Conservation (phyloP, 345 rosid species). For the Populus alba region DNA sequence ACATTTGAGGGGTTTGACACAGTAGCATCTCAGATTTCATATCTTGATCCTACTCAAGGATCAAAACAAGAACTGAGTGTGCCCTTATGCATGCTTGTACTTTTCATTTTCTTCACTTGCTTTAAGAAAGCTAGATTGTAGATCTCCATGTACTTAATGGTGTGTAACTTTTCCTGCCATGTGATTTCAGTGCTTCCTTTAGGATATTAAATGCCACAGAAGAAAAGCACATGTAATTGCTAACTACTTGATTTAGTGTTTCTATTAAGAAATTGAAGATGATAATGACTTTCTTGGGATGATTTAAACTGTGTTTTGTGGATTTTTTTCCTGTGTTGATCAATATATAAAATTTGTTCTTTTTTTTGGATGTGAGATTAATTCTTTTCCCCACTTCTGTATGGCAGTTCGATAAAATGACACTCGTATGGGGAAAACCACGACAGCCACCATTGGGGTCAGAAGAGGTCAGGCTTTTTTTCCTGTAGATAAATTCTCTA, state of each 20-base stretch:
- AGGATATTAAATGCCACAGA: neutral
- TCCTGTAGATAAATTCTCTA: neutral
- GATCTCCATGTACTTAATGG: neutral
- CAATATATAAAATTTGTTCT: neutral
- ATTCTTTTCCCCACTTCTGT: conserved; percentile 6
- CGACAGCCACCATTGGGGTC: conserved; percentile 69
- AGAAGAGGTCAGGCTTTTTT: conserved; percentile 56
- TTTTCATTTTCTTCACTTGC: neutral
- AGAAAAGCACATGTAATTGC: neutral
- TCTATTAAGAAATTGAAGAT: neutral
- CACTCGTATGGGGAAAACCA: conserved; percentile 92
- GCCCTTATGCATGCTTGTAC: neutral
- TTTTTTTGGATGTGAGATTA: neutral
- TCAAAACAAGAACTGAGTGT: neutral
- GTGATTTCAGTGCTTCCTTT: neutral
- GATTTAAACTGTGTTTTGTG: neutral
- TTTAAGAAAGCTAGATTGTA: neutral
- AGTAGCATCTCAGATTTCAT: neutral
- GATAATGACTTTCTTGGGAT: neutral
- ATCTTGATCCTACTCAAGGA: neutral
- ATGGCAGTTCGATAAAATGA: conserved; percentile 72
- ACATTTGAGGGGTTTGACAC: neutral
- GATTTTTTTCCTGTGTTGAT: neutral
- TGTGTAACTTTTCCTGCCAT: neutral
- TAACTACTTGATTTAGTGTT: neutral